Evolutionary conservation across 2,329 filamentous ascomycete genomes (phyloP).

Genomic region (Venturia pyrina): DNA sequence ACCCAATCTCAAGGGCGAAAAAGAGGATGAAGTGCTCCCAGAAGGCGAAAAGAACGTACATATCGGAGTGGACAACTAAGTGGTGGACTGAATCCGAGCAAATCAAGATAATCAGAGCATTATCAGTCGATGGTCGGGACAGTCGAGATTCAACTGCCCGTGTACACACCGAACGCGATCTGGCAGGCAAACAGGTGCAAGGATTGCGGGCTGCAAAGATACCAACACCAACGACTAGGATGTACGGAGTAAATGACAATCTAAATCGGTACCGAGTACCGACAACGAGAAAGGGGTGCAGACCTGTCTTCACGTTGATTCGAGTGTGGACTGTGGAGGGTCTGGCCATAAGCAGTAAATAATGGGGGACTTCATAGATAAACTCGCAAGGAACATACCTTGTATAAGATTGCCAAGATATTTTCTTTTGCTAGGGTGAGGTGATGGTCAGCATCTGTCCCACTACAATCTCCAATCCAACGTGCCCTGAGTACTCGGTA

Average conservation of each 20-base stretch:
- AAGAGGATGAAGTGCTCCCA: slow-evolving; percentile 47
- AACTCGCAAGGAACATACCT: not conserved
- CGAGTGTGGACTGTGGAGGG: not conserved
- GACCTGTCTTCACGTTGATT: not conserved
- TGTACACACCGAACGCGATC: not conserved
- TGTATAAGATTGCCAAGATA: not conserved
- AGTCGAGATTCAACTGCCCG: too few species aligned
- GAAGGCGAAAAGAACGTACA: slow-evolving; percentile 51
- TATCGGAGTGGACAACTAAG: slow-evolving; percentile 47
- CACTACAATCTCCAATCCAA: not conserved
- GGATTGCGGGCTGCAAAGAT: not conserved
- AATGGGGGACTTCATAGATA: not conserved
- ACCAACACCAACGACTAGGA: not conserved
- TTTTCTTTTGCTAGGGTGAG: not conserved
- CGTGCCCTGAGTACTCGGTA: too few species aligned
- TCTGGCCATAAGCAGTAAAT: not conserved
- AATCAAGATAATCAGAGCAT: not conserved
- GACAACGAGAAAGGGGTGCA: slow-evolving; percentile 1
- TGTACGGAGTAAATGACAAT: not conserved
- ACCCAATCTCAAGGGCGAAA: slow-evolving; percentile 52
- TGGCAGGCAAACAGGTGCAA: not conserved
- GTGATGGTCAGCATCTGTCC: not conserved
- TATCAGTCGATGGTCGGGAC: too few species aligned
- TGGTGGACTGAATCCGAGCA: not conserved
- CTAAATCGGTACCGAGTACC: not conserved